Evolutionary conservation across 2,329 filamentous ascomycete species (phyloP).

Genomic region (Macrophomina tecta): DNA sequence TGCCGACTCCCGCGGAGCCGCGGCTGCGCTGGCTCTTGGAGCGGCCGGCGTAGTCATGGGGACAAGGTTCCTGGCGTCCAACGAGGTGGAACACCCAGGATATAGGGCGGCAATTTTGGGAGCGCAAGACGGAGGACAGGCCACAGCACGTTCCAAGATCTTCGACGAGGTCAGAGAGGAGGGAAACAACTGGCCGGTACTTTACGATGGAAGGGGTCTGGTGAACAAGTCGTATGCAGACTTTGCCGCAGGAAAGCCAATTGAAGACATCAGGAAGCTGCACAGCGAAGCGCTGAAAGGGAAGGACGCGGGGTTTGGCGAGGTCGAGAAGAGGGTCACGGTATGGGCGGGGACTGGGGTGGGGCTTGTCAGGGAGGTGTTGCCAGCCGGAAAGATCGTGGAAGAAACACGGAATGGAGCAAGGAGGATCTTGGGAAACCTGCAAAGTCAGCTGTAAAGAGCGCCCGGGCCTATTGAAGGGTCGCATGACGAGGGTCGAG

Average conservation of each 20-base stretch:
- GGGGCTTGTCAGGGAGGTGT: constrained; percentile 61
- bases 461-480: constrained; percentile 42
- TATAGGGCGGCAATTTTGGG: constrained; percentile 55
- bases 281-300: constrained; percentile 54
- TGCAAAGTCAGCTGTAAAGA: background rate
- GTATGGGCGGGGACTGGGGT: constrained; percentile 69
- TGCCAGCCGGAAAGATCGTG: constrained; percentile 60
- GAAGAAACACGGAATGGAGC: constrained; percentile 52
- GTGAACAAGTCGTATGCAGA: constrained; percentile 60
- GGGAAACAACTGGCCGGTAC: constrained; percentile 58
- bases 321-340: constrained; percentile 53
- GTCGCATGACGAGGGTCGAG: constrained; percentile 54
- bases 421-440: constrained; percentile 36
- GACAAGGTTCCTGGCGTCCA: constrained; percentile 65
- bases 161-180: constrained; percentile 59
- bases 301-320: constrained; percentile 56
- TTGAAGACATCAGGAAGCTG: constrained; percentile 51
- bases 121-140: constrained; percentile 57
- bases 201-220: constrained; percentile 63
- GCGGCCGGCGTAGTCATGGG: constrained; percentile 63
- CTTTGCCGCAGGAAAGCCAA: constrained; percentile 45
- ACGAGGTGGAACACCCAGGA: constrained; percentile 55
- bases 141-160: constrained; percentile 56
- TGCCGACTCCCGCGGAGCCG: constrained; percentile 60
- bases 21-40: constrained; percentile 62